Evolutionary conservation across 495 filamentous ascomycete species (phyloP), one percentile per base, ranked within the genome.

Genomic region (Evernia prunastri): DNA sequence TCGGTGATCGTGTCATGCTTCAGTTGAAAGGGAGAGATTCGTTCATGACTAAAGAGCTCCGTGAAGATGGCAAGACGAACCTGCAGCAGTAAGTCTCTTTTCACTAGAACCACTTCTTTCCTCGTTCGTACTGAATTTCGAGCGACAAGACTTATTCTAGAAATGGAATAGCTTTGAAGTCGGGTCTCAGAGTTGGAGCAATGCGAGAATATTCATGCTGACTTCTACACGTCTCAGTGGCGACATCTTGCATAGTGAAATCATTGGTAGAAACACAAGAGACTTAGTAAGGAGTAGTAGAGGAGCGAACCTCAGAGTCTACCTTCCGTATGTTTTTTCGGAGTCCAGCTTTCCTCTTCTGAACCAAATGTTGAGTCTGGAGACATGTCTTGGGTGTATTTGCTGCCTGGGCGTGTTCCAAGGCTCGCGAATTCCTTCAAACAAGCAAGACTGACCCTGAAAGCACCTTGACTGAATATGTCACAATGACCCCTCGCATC

Each of bases 401-500:
- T n/a, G n/a, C n/a, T n/a, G n/a, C n/a, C n/a, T n/a, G n/a, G n/a
- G n/a, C n/a, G n/a, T n/a, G n/a, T n/a, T n/a, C n/a, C n/a, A n/a
- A n/a, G n/a, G n/a, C n/a, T n/a, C n/a, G n/a, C n/a, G n/a, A n/a
- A n/a, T n/a, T n/a, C n/a, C n/a, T n/a, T n/a, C n/a, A n/a, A n/a
- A n/a, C n/a, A n/a, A n/a, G n/a, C n/a, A n/a, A n/a, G n/a, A n/a
- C n/a, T n/a, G n/a, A n/a, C n/a, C n/a, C n/a, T n/a, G n/a, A n/a
- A n/a, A n/a, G n/a, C 11, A 87, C 85, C 1, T 72, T 92, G 20
- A 86, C 84, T 51, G 87, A 91, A 73, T 91, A 91, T 70, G 81
- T 90, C 35, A 75, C 80, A 15, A 70, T 84, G 40, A 85, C 81
- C 42, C 82, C 82, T 63, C 79, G 89, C 29, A 66, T 85, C 13